phyloP scores from a whole-genome alignment of 352 stramenopile species.

The Phytophthora crassamura region DNA sequence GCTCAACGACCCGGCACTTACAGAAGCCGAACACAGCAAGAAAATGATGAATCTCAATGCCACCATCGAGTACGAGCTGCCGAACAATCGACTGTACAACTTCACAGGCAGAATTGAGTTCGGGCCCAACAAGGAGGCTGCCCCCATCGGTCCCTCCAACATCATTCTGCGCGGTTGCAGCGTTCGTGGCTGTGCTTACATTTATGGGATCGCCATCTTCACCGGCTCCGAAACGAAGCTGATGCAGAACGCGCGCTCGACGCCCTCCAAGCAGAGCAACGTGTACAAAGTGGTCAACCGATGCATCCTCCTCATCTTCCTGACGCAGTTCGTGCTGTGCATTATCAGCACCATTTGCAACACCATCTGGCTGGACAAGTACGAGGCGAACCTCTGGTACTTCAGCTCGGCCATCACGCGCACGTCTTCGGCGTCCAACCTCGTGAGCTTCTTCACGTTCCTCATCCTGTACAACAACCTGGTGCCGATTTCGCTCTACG shows the following conservation, averaged over 20 bases:
- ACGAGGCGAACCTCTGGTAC: conserved; percentile 57
- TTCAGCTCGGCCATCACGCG: conserved; percentile 34
- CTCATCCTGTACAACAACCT: conserved; percentile 97
- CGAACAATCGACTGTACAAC: conserved; percentile 82
- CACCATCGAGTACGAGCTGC: conserved; percentile 73
- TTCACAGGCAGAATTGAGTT: conserved; percentile 62
- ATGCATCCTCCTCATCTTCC: conserved; percentile 75
- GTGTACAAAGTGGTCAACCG: conserved; percentile 75
- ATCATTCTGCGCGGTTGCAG: conserved; percentile 88
- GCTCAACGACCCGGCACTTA: conserved; percentile 56
- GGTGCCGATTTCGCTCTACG: conserved; percentile 98
- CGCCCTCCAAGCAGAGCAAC: conserved; percentile 78
- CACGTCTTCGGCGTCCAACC: conserved; percentile 25
- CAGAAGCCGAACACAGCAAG: conserved; percentile 45
- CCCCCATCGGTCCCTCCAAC: conserved; percentile 66
- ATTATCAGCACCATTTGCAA: conserved; percentile 73
- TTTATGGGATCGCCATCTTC: conserved; percentile 88
- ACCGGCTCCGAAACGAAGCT: conserved; percentile 91
- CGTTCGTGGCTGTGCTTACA: conserved; percentile 60
- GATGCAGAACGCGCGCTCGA: conserved; percentile 74
- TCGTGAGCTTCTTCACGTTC: conserved; percentile 95
- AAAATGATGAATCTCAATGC: conserved; percentile 50
- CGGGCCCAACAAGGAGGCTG: conserved; percentile 40
- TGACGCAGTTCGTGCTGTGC: conserved; percentile 65
- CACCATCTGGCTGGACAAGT: conserved; percentile 49